A percentile compares a stretch with the other conserved stretches of the same genome.
phyloP scores from a whole-genome alignment of 352 stramenopile genomes.

The Phytophthora pseudosyringae region DNA sequence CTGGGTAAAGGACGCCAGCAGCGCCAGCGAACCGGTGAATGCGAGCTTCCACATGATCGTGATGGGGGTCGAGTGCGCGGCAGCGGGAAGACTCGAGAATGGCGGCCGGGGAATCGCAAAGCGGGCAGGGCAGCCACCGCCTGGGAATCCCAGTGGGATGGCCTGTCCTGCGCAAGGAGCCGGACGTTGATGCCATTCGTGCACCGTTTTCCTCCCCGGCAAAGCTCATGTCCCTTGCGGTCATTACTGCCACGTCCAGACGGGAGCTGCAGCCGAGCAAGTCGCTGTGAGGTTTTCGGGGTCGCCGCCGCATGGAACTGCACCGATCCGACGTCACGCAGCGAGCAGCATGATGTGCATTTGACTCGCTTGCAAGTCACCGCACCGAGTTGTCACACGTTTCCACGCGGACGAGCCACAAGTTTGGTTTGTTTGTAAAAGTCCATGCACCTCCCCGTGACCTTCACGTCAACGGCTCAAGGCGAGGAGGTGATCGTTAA shows the following conservation, averaged over 20 bases:
- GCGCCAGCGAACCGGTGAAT: conserved; percentile 35
- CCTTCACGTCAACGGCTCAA: conserved; percentile 8
- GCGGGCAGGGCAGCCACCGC: conserved; percentile 19
- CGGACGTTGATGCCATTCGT: conserved; percentile 24
- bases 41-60: conserved; percentile 43
- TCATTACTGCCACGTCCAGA: conserved; percentile 17
- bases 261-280: conserved; percentile 6
- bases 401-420: background rate
- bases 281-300: conserved; percentile 18
- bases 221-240: conserved; percentile 32
- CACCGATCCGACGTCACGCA: conserved; percentile 7
- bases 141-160: too few species aligned
- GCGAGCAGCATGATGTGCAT: conserved; percentile 8
- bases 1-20: conserved; percentile 23
- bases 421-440: background rate
- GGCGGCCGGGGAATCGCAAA: background rate
- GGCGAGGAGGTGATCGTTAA: background rate
- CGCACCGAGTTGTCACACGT: background rate
- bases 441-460: conserved; percentile 11
- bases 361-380: conserved; percentile 3
- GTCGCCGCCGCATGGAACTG: conserved; percentile 21
- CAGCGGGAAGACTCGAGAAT: conserved; percentile 26
- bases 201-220: conserved; percentile 24
- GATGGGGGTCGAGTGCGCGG: conserved; percentile 5
- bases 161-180: conserved; percentile 25